Conservation (phyloP, 176 grass and related monocot species). For the Saccharum spontaneum region DNA sequence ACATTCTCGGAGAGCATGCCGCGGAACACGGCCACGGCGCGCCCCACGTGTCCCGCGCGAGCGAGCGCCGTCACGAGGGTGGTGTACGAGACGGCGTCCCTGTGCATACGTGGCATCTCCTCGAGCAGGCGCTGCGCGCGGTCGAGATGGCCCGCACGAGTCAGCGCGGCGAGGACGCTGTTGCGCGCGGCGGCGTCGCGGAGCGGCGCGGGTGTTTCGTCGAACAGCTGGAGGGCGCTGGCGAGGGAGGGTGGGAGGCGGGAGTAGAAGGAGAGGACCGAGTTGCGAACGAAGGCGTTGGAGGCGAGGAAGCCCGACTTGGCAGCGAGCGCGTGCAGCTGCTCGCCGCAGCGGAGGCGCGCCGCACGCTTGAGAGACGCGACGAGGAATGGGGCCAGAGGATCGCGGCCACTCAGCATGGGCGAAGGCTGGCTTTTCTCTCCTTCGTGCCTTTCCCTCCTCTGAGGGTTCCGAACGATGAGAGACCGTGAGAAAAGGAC, state of each 20-base stretch:
- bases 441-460: neutral
- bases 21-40: slow-evolving; percentile 50
- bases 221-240: slow-evolving; percentile 51
- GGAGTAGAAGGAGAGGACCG: slow-evolving; percentile 66
- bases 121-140: slow-evolving; percentile 39
- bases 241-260: slow-evolving; percentile 17
- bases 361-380: slow-evolving; percentile 50
- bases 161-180: slow-evolving; percentile 39
- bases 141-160: slow-evolving; percentile 26
- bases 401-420: slow-evolving; percentile 17
- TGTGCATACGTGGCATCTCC: slow-evolving; percentile 30
- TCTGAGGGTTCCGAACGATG: too few species aligned
- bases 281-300: slow-evolving; percentile 71
- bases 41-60: neutral
- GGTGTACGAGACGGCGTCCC: slow-evolving; percentile 66
- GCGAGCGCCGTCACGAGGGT: slow-evolving; percentile 53
- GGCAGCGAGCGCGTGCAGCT: slow-evolving; percentile 61
- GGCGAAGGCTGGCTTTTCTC: neutral
- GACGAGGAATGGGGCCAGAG: slow-evolving; percentile 57
- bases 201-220: slow-evolving; percentile 6
- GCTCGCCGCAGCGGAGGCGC: slow-evolving; percentile 43
- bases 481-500: too few species aligned
- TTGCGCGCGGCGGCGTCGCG: slow-evolving; percentile 46
- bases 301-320: slow-evolving; percentile 54
- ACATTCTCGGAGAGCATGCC: slow-evolving; percentile 43